Conservation (phyloP, 2,329 filamentous ascomycete species). For the Stemphylium vesicarium region DNA sequence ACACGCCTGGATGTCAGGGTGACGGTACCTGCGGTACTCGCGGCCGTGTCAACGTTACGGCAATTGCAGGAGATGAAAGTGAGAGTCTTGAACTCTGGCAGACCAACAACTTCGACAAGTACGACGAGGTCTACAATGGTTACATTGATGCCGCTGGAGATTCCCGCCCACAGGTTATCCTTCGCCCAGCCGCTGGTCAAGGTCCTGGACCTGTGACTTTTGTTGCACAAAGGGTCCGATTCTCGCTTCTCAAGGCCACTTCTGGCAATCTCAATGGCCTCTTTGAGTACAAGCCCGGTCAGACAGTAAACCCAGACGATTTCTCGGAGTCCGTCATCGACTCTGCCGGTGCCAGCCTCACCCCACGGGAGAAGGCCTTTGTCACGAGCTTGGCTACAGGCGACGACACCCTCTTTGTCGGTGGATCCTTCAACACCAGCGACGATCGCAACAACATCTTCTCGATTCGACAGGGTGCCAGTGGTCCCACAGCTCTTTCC, state of each 20-base stretch:
- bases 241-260: constrained; percentile 74
- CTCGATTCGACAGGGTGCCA: constrained; percentile 63
- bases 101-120: constrained; percentile 96
- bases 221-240: constrained; percentile 88
- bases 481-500: constrained; percentile 66
- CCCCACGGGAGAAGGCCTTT: constrained; percentile 63
- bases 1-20: constrained; percentile 86
- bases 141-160: constrained; percentile 77
- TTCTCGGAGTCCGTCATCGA: constrained; percentile 78
- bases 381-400: constrained; percentile 72
- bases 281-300: constrained; percentile 82
- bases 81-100: constrained; percentile 74
- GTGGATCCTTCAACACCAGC: constrained; percentile 78
- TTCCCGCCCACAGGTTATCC: constrained; percentile 81
- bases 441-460: constrained; percentile 74
- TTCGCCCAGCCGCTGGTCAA: constrained; percentile 73
- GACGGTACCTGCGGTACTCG: constrained; percentile 78
- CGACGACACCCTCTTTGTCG: constrained; percentile 71
- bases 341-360: constrained; percentile 73
- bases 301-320: constrained; percentile 65
- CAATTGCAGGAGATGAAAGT: constrained; percentile 61
- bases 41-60: constrained; percentile 83
- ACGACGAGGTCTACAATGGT: constrained; percentile 88
- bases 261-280: constrained; percentile 86
- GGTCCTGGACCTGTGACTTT: constrained; percentile 65